These are phyloP conservation scores for Podila minutissima DNA, from an alignment of 192 early-diverging fungal genomes.

Conservation along the genomic window DNA sequence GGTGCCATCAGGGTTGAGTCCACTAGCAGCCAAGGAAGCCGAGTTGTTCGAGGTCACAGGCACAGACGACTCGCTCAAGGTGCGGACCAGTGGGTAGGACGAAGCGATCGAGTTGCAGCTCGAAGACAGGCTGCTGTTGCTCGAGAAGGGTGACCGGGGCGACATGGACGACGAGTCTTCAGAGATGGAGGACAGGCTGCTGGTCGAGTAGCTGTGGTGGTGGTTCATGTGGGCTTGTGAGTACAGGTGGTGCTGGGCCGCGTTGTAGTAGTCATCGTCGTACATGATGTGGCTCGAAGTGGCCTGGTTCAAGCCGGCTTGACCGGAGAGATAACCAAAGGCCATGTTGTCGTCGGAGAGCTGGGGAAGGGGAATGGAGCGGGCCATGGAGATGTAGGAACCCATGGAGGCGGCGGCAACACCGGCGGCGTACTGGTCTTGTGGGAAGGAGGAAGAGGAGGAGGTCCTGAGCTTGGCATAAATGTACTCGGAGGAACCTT, in stretches of 20 bases:
- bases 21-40: neutral
- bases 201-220: slow-evolving; percentile 35
- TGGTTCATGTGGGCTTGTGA: slow-evolving; percentile 17
- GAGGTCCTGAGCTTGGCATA: neutral
- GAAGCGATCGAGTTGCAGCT: slow-evolving; percentile 19
- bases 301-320: slow-evolving; percentile 32
- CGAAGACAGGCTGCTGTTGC: slow-evolving; percentile 10
- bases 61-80: slow-evolving; percentile 42
- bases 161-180: slow-evolving; percentile 32
- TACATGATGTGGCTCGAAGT: slow-evolving; percentile 36
- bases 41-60: slow-evolving; percentile 15
- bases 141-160: slow-evolving; percentile 39
- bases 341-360: slow-evolving; percentile 31
- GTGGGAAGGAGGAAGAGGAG: neutral
- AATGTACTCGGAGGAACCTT: slow-evolving; percentile 14
- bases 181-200: slow-evolving; percentile 33
- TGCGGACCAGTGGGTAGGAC: slow-evolving; percentile 30
- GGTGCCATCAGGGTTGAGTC: slow-evolving; percentile 12
- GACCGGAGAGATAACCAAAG: slow-evolving; percentile 14
- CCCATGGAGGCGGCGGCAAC: neutral
- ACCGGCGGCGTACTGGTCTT: neutral
- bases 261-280: slow-evolving; percentile 42
- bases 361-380: slow-evolving; percentile 34
- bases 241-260: slow-evolving; percentile 46
- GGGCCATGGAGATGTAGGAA: slow-evolving; percentile 20